Evolutionary conservation across 176 grass and related monocot species (phyloP).

Genomic region (Aegilops tauschii): DNA sequence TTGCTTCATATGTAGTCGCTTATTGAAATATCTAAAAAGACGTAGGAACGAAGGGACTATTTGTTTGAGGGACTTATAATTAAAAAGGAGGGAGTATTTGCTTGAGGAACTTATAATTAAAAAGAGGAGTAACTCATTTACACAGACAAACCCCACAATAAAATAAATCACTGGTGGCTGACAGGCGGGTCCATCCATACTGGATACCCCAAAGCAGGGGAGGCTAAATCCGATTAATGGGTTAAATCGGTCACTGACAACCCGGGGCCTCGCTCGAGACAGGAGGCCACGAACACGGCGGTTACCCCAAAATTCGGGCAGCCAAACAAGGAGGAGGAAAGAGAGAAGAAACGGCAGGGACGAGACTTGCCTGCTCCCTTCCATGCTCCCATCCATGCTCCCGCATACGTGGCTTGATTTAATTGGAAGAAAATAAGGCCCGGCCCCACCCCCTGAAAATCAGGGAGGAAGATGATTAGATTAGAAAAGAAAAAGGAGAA

Average conservation of each 20-base stretch:
- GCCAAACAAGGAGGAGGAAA: background rate
- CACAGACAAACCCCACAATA: background rate
- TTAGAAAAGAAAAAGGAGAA: no score
- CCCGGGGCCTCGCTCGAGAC: background rate
- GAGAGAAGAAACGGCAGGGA: background rate
- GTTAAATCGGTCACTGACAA: background rate
- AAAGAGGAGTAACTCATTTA: background rate
- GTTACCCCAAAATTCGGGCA: slow-evolving; percentile 2
- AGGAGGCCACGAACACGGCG: slow-evolving; percentile 7
- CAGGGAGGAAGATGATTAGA: no score
- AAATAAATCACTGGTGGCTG: background rate
- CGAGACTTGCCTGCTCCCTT: no score
- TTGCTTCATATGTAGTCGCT: no score
- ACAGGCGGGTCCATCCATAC: background rate
- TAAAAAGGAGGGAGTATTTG: background rate
- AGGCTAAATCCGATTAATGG: background rate
- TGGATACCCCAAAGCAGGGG: background rate
- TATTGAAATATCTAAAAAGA: no score
- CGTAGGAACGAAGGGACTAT: no score
- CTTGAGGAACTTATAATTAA: background rate
- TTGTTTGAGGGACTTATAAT: background rate
- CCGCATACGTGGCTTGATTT: no score
- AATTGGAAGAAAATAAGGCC: no score
- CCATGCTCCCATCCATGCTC: no score
- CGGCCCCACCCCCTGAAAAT: no score